phyloP scores from a whole-genome alignment of 768 basidiomycete genomes.

The Gautieria morchelliformis region DNA sequence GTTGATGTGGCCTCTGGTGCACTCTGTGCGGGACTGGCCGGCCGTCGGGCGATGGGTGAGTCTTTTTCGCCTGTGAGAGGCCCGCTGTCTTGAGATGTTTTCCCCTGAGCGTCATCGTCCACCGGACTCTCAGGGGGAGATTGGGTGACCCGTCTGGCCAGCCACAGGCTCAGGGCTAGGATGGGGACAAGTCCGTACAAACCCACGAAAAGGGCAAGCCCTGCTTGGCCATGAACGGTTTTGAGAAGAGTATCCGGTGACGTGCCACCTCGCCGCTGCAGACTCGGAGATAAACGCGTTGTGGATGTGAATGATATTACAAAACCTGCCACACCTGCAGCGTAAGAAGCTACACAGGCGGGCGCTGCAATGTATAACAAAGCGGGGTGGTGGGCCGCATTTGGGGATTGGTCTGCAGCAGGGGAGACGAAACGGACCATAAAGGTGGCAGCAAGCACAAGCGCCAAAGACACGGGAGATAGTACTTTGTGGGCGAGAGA shows the following conservation, averaged over 20 bases:
- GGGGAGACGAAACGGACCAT: constrained; percentile 33
- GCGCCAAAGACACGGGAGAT: constrained; percentile 38
- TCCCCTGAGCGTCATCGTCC: background rate
- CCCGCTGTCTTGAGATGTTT: background rate
- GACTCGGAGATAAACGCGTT: constrained; percentile 12
- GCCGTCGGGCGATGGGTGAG: background rate
- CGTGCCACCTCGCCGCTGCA: constrained; percentile 23
- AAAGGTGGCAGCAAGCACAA: constrained; percentile 34
- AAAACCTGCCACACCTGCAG: constrained; percentile 53
- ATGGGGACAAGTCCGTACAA: constrained; percentile 34
- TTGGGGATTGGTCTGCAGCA: constrained; percentile 18
- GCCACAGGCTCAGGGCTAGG: constrained; percentile 1
- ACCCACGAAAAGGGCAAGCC: constrained; percentile 52
- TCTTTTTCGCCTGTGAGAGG: constrained; percentile 4
- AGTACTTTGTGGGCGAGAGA: constrained; percentile 38
- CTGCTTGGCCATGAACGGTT: constrained; percentile 57
- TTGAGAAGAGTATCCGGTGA: constrained; percentile 29
- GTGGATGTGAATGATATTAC: constrained; percentile 54
- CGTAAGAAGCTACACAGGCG: constrained; percentile 41
- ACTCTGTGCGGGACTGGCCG: constrained; percentile 14
- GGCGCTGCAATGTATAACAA: constrained; percentile 29
- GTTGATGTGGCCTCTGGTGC: constrained; percentile 20
- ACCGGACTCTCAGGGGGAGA: background rate
- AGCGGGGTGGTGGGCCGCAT: constrained; percentile 16
- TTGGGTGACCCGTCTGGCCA: background rate